Evolutionary conservation across 2,329 filamentous ascomycete genomes (phyloP).

Genomic region (Fonsecaea nubica): DNA sequence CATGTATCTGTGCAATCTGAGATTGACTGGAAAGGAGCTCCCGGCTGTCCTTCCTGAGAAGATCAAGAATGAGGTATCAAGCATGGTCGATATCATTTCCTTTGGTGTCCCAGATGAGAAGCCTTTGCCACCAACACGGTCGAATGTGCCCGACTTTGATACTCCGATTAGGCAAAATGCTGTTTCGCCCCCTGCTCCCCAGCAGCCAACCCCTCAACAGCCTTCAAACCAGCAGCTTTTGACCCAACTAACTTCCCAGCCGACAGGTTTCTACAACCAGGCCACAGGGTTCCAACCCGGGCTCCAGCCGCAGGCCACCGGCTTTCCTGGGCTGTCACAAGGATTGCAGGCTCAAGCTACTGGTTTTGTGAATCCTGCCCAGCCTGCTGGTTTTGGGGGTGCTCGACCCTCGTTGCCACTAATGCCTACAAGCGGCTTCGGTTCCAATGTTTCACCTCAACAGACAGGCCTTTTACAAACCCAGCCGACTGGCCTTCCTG

Average conservation of each 20-base stretch:
- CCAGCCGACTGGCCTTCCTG: slow-evolving; percentile 91
- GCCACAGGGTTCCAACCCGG: slow-evolving; percentile 70
- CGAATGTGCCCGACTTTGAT: slow-evolving; percentile 75
- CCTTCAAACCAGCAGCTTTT: slow-evolving; percentile 70
- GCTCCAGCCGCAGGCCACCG: slow-evolving; percentile 53
- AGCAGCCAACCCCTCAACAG: slow-evolving; percentile 75
- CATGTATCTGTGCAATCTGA: slow-evolving; percentile 98
- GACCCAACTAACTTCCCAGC: slow-evolving; percentile 61
- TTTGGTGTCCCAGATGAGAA: slow-evolving; percentile 84
- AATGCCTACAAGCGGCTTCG: slow-evolving; percentile 75
- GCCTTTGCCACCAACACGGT: slow-evolving; percentile 57
- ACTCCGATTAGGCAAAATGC: slow-evolving; percentile 59
- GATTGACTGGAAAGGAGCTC: slow-evolving; percentile 82
- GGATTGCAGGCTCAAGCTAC: slow-evolving; percentile 70
- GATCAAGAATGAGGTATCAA: slow-evolving; percentile 95
- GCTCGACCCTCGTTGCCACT: slow-evolving; percentile 79
- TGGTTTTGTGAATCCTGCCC: slow-evolving; percentile 73
- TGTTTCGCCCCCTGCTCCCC: slow-evolving; percentile 56
- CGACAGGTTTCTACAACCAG: slow-evolving; percentile 61
- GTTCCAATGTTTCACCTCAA: slow-evolving; percentile 64
- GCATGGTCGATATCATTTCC: slow-evolving; percentile 99
- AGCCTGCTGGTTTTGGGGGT: slow-evolving; percentile 79
- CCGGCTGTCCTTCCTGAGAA: slow-evolving; percentile 78
- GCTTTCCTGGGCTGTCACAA: slow-evolving; percentile 43
- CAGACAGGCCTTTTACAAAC: slow-evolving; percentile 79